A percentile compares a stretch with the other conserved stretches of the same genome.
Evolutionary conservation across 208 protist genomes (phyloP).

Genomic region (Lotmaria passim): DNA sequence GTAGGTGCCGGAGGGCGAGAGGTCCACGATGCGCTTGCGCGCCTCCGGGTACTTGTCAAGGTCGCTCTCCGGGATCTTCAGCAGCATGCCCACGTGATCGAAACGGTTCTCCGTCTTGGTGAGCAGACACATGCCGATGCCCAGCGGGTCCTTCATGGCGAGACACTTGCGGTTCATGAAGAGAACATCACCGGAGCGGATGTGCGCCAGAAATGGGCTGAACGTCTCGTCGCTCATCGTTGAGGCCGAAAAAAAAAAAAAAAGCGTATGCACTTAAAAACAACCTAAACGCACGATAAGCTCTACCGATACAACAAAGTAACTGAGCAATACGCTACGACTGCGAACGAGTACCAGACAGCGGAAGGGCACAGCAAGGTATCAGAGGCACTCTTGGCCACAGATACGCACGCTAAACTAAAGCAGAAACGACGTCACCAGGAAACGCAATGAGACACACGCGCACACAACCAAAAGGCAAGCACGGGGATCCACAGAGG

Average conservation of each 20-base stretch:
- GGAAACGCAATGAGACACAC: neutral
- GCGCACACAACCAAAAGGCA: neutral
- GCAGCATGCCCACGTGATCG: constrained; percentile 83
- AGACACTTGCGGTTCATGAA: constrained; percentile 87
- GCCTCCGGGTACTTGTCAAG: constrained; percentile 40
- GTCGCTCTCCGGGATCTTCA: constrained; percentile 61
- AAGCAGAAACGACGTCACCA: no score
- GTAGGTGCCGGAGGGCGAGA: constrained; percentile 79
- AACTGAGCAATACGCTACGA: neutral
- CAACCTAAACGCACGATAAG: no score
- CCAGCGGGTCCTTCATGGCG: constrained; percentile 70
- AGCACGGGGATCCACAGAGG: neutral
- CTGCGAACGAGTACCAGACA: no score
- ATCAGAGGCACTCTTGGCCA: no score
- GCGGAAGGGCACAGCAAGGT: no score
- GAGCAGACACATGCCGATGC: constrained; percentile 66
- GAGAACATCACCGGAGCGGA: constrained; percentile 72
- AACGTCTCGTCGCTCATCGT: neutral
- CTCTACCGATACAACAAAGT: neutral
- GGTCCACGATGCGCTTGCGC: constrained; percentile 33
- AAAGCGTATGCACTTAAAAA: no score
- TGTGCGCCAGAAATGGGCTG: constrained; percentile 1
- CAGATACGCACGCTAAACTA: no score
- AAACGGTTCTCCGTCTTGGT: constrained; percentile 81
- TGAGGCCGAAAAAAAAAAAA: neutral